A percentile compares a stretch with the other conserved stretches of the same genome.
Evolutionary conservation across 345 rosid species (phyloP).

Genomic region (Microthlaspi erraticum): DNA sequence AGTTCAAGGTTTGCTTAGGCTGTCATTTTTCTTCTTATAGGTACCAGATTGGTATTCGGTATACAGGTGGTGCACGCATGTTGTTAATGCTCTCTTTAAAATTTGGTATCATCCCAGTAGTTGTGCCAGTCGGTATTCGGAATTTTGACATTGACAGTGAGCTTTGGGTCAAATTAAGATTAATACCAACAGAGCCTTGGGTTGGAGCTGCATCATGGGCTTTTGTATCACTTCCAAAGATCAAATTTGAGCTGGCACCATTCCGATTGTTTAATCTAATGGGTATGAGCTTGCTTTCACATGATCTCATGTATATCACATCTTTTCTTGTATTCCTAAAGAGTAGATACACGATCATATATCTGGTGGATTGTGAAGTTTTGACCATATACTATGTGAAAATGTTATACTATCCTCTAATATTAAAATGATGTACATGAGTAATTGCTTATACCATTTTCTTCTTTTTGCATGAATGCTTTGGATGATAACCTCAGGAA

Average conservation of each 20-base stretch:
- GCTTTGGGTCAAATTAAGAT: conserved; percentile 97
- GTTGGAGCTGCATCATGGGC: conserved; percentile 98
- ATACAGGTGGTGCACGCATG: conserved; percentile 97
- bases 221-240: conserved; percentile 94
- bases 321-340: neutral
- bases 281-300: conserved; percentile 62
- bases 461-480: conserved; percentile 49
- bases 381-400: neutral
- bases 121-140: conserved; percentile 88
- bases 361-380: conserved; percentile 4
- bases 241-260: conserved; percentile 92
- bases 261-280: conserved; percentile 92
- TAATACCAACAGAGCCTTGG: conserved; percentile 92
- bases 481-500: conserved; percentile 70
- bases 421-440: conserved; percentile 13
- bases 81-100: conserved; percentile 85
- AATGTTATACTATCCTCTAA: conserved; percentile 4
- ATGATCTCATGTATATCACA: conserved; percentile 14
- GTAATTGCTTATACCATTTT: conserved; percentile 34
- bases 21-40: conserved; percentile 49
- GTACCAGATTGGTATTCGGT: conserved; percentile 96
- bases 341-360: neutral
- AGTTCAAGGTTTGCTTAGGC: conserved; percentile 28
- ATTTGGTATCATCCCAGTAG: conserved; percentile 81
- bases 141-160: conserved; percentile 99